These are phyloP conservation scores for Termitomyces sp. DNA, from an alignment of 768 basidiomycete genomes.

Conservation along the genomic window DNA sequence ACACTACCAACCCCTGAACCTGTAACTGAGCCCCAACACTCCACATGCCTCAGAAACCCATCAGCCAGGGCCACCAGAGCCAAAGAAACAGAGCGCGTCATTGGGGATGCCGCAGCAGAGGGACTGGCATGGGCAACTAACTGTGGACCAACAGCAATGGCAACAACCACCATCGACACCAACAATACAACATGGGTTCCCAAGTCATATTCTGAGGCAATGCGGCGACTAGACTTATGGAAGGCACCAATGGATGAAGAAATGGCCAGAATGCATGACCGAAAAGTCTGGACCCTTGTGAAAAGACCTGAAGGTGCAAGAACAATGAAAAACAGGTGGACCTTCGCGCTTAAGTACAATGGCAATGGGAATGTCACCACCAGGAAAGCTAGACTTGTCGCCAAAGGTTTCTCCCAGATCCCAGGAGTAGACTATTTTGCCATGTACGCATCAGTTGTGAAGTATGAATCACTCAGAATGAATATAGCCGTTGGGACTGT, in stretches of 20 bases:
- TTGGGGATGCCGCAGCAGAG: no score
- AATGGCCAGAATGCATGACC: background rate
- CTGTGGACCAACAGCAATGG: no score
- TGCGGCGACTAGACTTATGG: background rate
- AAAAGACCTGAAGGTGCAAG: background rate
- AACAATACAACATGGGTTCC: background rate
- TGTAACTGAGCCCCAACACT: no score
- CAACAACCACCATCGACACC: no score
- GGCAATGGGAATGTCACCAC: background rate
- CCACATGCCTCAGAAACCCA: no score
- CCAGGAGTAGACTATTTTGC: background rate
- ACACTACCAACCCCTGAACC: no score
- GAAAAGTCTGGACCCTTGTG: background rate
- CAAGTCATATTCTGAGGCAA: background rate
- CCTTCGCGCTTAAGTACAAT: background rate
- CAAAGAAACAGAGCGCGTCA: no score
- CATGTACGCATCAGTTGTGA: background rate
- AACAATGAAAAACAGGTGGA: background rate
- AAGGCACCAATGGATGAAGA: background rate
- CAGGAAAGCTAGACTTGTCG: background rate
- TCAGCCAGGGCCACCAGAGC: no score
- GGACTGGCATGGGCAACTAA: no score
- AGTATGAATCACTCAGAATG: background rate
- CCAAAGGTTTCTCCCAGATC: background rate
- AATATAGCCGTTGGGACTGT: background rate